phyloP scores from a whole-genome alignment of 176 grass and related monocot genomes.

The Zoysia japonica region DNA sequence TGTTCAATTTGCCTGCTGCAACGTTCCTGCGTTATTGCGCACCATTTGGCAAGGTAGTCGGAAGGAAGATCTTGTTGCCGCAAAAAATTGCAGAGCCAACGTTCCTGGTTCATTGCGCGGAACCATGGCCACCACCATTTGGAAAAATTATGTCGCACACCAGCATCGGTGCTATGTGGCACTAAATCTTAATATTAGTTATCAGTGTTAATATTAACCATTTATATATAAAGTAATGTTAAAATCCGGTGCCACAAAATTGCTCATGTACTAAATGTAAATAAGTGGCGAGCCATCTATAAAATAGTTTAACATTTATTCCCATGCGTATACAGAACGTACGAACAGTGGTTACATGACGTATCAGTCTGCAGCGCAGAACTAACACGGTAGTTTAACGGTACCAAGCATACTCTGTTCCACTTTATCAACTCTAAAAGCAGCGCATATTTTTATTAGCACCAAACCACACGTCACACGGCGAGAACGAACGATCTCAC shows the following conservation, averaged over 20 bases:
- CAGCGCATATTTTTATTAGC: neutral
- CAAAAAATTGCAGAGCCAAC: too few species aligned
- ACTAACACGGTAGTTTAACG: neutral
- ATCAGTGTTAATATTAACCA: too few species aligned
- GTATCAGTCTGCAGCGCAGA: neutral
- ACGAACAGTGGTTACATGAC: neutral
- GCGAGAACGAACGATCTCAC: too few species aligned
- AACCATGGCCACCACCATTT: too few species aligned
- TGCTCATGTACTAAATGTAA: too few species aligned
- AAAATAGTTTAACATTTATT: neutral
- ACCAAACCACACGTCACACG: neutral
- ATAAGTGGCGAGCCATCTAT: neutral
- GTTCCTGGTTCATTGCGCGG: too few species aligned
- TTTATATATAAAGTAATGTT: too few species aligned
- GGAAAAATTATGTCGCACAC: too few species aligned
- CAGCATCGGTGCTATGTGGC: too few species aligned
- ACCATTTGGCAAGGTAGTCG: neutral
- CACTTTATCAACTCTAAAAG: slow-evolving; percentile 6
- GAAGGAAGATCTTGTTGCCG: neutral
- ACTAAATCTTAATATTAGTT: too few species aligned
- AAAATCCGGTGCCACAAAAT: too few species aligned
- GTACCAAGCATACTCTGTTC: neutral
- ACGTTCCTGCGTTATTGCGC: neutral
- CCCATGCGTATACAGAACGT: neutral
- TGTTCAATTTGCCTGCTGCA: slow-evolving; percentile 4